phyloP scores from a whole-genome alignment of 169 alveolate genomes.

The Cytauxzoon felis region DNA sequence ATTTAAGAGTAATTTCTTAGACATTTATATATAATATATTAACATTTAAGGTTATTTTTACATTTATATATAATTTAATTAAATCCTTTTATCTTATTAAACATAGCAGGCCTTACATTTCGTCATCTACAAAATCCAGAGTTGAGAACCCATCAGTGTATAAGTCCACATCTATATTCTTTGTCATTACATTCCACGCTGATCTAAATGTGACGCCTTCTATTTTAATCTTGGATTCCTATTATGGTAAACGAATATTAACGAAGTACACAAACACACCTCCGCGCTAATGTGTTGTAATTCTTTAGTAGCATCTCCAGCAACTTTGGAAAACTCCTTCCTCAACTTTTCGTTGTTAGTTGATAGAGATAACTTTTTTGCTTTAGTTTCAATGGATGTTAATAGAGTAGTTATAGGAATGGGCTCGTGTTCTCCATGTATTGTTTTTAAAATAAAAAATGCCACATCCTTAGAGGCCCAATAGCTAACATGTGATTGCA shows the following conservation, averaged over 20 bases:
- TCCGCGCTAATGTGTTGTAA: slow-evolving; percentile 24
- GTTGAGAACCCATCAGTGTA: slow-evolving; percentile 12
- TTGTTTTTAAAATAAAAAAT: slow-evolving; percentile 66
- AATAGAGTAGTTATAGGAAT: slow-evolving; percentile 39
- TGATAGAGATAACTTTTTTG: slow-evolving; percentile 37
- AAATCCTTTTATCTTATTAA: not conserved
- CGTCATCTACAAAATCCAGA: slow-evolving; percentile 7
- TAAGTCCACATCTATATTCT: slow-evolving; percentile 15
- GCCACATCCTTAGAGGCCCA: slow-evolving; percentile 78
- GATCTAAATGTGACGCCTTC: slow-evolving; percentile 15
- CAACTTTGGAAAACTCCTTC: slow-evolving; percentile 24
- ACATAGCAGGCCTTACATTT: not conserved
- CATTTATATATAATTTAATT: not conserved
- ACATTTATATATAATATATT: slow-evolving; percentile 3
- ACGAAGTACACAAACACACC: slow-evolving; percentile 5
- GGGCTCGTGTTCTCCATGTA: slow-evolving; percentile 16
- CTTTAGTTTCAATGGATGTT: slow-evolving; percentile 21
- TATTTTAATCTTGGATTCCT: slow-evolving; percentile 14
- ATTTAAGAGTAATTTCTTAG: slow-evolving; percentile 11
- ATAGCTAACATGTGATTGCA: slow-evolving; percentile 78
- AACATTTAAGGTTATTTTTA: not conserved
- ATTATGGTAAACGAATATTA: not conserved
- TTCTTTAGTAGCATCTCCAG: slow-evolving; percentile 44
- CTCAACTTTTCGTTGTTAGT: slow-evolving; percentile 29
- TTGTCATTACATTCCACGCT: slow-evolving; percentile 19